Percentiles rank a stretch among this genome's conserved stretches.
Evolutionary conservation across 129 eudicot species (phyloP).

Genomic region (Artemisia argyi): DNA sequence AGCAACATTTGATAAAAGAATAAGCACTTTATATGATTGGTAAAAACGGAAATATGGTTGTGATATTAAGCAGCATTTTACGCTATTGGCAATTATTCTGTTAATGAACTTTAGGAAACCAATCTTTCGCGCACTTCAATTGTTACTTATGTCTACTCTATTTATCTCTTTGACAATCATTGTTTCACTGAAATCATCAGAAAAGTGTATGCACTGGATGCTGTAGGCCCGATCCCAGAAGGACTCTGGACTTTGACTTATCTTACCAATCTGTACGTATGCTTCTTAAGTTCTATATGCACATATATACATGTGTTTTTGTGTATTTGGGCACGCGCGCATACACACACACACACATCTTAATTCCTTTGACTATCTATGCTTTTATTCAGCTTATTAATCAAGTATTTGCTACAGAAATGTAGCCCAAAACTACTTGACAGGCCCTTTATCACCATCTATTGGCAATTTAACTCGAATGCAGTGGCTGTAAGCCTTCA

Average conservation of each 20-base stretch:
- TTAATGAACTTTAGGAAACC: background rate
- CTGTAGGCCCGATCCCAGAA: conserved; percentile 52
- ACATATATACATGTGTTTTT: background rate
- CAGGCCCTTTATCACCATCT: conserved; percentile 69
- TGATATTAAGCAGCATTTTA: background rate
- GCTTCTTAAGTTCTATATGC: background rate
- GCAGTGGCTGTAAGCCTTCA: conserved; percentile 68
- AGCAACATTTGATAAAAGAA: too few relatives aligned
- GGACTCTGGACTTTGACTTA: conserved; percentile 72
- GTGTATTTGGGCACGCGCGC: background rate
- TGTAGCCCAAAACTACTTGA: conserved; percentile 61
- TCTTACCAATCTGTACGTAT: conserved; percentile 60
- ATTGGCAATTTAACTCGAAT: conserved; percentile 61
- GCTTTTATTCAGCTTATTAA: conserved; percentile 23
- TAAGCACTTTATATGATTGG: too few relatives aligned
- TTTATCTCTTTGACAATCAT: background rate
- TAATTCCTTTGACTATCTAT: background rate
- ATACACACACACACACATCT: background rate
- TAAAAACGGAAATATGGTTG: too few relatives aligned
- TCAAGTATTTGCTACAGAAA: conserved; percentile 40
- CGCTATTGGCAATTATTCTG: too few relatives aligned
- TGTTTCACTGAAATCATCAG: conserved; percentile 33
- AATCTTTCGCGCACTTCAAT: background rate
- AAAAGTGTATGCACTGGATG: conserved; percentile 51
- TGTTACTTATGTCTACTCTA: background rate